These are phyloP conservation scores for Physcomitrellopsis africana DNA, from an alignment of 225 moss, liverwort and hornwort species.

Conservation along the genomic window DNA sequence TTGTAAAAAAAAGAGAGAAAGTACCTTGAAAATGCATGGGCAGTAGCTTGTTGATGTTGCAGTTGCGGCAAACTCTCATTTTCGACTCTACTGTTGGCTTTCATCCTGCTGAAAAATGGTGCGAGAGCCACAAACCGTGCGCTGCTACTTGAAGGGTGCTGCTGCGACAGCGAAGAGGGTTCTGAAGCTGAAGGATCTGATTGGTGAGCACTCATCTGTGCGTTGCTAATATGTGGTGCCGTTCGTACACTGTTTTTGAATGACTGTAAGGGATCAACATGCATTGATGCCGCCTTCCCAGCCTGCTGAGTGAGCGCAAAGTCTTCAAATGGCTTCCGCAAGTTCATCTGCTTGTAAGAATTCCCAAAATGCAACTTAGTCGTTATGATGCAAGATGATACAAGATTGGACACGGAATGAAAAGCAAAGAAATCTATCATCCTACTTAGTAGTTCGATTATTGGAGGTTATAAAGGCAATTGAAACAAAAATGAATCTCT, in stretches of 20 bases:
- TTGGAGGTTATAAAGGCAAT: too few species aligned
- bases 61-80: constrained; percentile 1
- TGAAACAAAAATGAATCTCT: too few species aligned
- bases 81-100: background rate
- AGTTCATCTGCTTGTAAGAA: constrained; percentile 4
- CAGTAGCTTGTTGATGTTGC: constrained; percentile 20
- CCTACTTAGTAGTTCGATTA: too few species aligned
- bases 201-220: background rate
- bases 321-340: constrained; percentile 7
- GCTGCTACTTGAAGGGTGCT: background rate
- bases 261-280: constrained; percentile 2
- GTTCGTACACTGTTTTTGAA: background rate
- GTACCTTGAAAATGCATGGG: constrained; percentile 28
- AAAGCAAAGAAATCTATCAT: background rate
- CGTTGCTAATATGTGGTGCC: background rate
- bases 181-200: constrained; percentile 12
- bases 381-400: constrained; percentile 6
- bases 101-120: constrained; percentile 8
- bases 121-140: constrained; percentile 16
- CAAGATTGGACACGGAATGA: background rate
- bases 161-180: background rate
- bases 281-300: constrained; percentile 34
- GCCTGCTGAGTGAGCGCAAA: constrained; percentile 11
- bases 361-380: background rate
- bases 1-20: background rate